Evolutionary conservation across 2,329 filamentous ascomycete species (phyloP).

Genomic region (Fusarium domesticum): DNA sequence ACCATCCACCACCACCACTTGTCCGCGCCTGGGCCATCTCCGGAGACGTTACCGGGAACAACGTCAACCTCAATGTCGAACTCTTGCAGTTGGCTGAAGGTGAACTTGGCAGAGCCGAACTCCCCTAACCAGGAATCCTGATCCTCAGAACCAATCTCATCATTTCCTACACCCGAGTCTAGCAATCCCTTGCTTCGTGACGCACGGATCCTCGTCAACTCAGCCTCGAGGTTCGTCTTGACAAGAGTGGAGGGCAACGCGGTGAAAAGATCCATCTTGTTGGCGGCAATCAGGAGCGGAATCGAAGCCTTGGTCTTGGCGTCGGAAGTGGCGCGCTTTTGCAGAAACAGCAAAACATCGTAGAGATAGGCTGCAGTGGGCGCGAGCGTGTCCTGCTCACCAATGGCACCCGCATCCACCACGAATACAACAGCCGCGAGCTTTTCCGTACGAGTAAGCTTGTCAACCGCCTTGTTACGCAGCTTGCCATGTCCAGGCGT

Average conservation of each 20-base stretch:
- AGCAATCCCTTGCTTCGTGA: conserved; percentile 77
- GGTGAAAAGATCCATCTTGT: conserved; percentile 95
- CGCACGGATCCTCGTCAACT: conserved; percentile 73
- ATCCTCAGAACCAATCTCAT: conserved; percentile 61
- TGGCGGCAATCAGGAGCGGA: conserved; percentile 81
- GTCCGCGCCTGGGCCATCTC: conserved; percentile 66
- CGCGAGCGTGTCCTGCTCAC: conserved; percentile 58
- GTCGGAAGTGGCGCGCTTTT: conserved; percentile 61
- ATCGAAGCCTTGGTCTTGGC: conserved; percentile 44
- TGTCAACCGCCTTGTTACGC: conserved; percentile 63
- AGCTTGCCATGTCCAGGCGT: conserved; percentile 96
- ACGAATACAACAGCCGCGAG: conserved; percentile 79
- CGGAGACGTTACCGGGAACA: conserved; percentile 67
- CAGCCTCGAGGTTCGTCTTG: conserved; percentile 70
- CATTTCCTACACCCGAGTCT: conserved; percentile 72
- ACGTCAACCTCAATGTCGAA: conserved; percentile 78
- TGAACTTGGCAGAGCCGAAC: conserved; percentile 73
- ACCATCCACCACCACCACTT: conserved; percentile 93
- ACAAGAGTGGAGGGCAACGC: conserved; percentile 78
- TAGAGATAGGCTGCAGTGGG: conserved; percentile 83
- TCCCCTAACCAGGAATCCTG: conserved; percentile 83
- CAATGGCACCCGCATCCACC: conserved; percentile 75
- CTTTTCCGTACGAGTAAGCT: conserved; percentile 44
- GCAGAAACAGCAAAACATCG: conserved; percentile 79
- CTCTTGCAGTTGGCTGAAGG: conserved; percentile 78